Evolutionary conservation across 1,139 yeast genomes (phyloP).

Genomic region (Pichia kudriavzevii): DNA sequence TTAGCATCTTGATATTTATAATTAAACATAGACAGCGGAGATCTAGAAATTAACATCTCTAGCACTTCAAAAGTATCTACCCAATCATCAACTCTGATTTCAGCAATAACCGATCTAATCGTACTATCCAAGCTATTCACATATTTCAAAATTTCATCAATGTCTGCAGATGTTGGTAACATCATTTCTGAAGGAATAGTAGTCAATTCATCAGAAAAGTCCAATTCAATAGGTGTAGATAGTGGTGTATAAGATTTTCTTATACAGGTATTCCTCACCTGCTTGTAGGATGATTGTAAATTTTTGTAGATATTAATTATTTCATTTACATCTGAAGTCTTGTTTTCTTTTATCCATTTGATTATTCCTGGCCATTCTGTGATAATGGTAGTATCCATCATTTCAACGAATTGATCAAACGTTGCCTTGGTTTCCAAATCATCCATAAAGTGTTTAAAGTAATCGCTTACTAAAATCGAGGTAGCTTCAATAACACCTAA

Average conservation of each 20-base stretch:
- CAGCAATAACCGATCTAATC: slow-evolving; percentile 50
- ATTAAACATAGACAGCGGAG: slow-evolving; percentile 50
- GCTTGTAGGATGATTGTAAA: slow-evolving; percentile 44
- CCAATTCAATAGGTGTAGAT: slow-evolving; percentile 25
- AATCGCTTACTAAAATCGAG: slow-evolving; percentile 62
- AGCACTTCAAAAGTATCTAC: slow-evolving; percentile 63
- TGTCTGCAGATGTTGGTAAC: slow-evolving; percentile 28
- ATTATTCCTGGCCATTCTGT: slow-evolving; percentile 63
- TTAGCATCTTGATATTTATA: slow-evolving; percentile 40
- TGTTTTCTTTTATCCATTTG: slow-evolving; percentile 28
- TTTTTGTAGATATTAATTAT: slow-evolving; percentile 10
- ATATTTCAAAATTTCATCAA: slow-evolving; percentile 45
- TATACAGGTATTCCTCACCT: slow-evolving; percentile 64
- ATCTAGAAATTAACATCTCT: slow-evolving; percentile 54
- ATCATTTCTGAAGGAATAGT: slow-evolving; percentile 22
- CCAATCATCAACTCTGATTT: slow-evolving; percentile 73
- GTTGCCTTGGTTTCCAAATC: slow-evolving; percentile 54
- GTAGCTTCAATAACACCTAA: slow-evolving; percentile 76
- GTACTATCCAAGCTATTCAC: slow-evolving; percentile 59
- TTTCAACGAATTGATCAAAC: slow-evolving; percentile 59
- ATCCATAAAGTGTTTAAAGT: slow-evolving; percentile 69
- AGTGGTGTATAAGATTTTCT: slow-evolving; percentile 75
- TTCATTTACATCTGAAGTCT: slow-evolving; percentile 4
- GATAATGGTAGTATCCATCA: slow-evolving; percentile 59
- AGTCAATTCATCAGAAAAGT: slow-evolving; percentile 20